These are phyloP conservation scores for Boletus vinaceobasis DNA, from an alignment of 768 basidiomycete species.

Conservation along the genomic window DNA sequence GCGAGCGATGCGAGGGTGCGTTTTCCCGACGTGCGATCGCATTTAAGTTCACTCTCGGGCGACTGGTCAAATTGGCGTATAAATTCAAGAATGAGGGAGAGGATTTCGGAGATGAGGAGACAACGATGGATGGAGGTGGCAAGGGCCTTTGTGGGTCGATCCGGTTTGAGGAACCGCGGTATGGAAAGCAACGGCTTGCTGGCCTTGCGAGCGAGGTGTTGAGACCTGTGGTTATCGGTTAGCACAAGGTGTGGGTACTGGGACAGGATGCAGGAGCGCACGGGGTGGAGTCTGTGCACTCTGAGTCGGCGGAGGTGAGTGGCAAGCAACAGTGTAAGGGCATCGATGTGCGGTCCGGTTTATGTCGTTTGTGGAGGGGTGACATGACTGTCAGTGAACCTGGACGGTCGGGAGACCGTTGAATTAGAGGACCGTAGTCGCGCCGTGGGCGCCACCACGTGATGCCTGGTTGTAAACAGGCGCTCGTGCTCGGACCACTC, in stretches of 20 bases:
- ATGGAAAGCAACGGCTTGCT: not conserved
- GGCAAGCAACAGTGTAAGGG: not conserved
- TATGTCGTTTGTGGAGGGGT: not conserved
- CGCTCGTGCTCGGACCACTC: slow-evolving; percentile 1
- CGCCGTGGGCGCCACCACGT: too few species aligned
- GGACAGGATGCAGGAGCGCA: not conserved
- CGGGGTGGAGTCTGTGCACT: not conserved
- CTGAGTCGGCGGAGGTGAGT: not conserved
- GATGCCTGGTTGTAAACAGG: not conserved
- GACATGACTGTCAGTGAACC: not conserved
- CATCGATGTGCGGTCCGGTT: not conserved
- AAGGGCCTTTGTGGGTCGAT: not conserved
- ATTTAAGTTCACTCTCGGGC: slow-evolving; percentile 12
- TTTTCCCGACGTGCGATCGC: slow-evolving; percentile 15
- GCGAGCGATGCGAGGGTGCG: slow-evolving; percentile 27
- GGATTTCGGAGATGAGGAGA: slow-evolving; percentile 21
- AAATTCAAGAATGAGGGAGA: slow-evolving; percentile 21
- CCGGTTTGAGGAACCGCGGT: not conserved
- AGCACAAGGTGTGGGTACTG: not conserved
- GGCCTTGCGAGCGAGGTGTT: not conserved
- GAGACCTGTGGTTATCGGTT: slow-evolving; percentile 4
- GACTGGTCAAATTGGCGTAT: slow-evolving; percentile 21
- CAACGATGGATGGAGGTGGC: slow-evolving; percentile 17
- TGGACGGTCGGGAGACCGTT: too few species aligned
- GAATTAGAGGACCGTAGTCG: not conserved